Evolutionary conservation across 2,329 filamentous ascomycete species (phyloP).

Genomic region (Penicillium sp.): DNA sequence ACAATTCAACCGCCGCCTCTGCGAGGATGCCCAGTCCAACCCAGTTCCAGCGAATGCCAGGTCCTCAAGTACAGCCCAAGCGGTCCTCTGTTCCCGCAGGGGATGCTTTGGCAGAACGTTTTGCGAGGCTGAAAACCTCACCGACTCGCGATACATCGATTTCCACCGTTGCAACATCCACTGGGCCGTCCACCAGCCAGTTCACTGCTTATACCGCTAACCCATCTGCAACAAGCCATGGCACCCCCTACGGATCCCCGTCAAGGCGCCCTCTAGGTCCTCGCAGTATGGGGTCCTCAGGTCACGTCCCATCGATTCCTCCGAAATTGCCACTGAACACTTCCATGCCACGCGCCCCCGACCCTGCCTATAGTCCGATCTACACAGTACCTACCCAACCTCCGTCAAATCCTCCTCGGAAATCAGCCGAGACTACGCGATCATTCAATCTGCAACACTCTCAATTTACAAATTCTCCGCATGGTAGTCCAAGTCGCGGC

Average conservation of each 20-base stretch:
- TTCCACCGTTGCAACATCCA: not conserved
- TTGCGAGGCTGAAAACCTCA: conserved; percentile 44
- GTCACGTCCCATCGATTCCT: conserved; percentile 48
- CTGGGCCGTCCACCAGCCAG: conserved; percentile 21
- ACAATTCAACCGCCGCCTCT: conserved; percentile 23
- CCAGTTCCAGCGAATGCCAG: conserved; percentile 38
- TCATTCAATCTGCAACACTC: conserved; percentile 44
- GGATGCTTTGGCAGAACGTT: conserved; percentile 48
- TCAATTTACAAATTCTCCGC: conserved; percentile 39
- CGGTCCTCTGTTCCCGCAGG: conserved; percentile 34
- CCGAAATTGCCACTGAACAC: conserved; percentile 49
- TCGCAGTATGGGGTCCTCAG: conserved; percentile 46
- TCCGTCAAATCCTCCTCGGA: conserved; percentile 44
- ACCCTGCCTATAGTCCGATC: conserved; percentile 54
- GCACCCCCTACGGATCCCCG: conserved; percentile 27
- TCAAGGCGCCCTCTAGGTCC: conserved; percentile 45
- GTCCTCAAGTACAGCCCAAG: conserved; percentile 29
- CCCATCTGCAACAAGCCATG: conserved; percentile 14
- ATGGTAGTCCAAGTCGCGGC: conserved; percentile 40
- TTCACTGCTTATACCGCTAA: conserved; percentile 23
- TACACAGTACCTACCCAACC: conserved; percentile 46
- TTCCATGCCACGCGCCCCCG: conserved; percentile 51
- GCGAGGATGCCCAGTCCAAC: conserved; percentile 48
- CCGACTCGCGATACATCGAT: conserved; percentile 11
- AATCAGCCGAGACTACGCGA: conserved; percentile 47